phyloP scores from a whole-genome alignment of 1,284 basidiomycete genomes.

The Cutaneotrichosporon cutaneum region DNA sequence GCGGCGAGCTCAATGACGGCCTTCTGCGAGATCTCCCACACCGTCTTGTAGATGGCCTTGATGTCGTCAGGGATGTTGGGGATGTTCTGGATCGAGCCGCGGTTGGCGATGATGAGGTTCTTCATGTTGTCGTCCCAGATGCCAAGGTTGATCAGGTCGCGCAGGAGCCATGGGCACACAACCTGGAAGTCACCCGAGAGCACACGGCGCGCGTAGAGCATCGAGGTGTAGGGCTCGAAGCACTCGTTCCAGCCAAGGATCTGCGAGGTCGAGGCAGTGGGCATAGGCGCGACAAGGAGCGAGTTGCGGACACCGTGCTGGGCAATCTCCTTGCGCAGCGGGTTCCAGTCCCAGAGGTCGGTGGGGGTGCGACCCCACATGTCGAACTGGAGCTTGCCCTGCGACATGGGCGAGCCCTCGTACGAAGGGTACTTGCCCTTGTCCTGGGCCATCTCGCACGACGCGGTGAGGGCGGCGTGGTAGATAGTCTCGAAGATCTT shows the following conservation, averaged over 20 bases:
- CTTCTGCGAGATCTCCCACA: constrained; percentile 99
- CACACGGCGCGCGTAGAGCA: constrained; percentile 99
- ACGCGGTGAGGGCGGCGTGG: constrained; percentile 90
- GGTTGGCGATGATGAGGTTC: constrained; percentile 97
- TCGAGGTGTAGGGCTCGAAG: constrained; percentile 62
- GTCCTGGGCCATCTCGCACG: constrained; percentile 78
- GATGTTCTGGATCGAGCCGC: constrained; percentile 92
- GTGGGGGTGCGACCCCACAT: constrained; percentile 92
- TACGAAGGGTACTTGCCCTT: constrained; percentile 90
- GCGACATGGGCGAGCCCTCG: constrained; percentile 82
- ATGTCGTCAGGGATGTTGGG: constrained; percentile 79
- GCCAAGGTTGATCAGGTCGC: constrained; percentile 91
- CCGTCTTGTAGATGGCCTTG: constrained; percentile 65
- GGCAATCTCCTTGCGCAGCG: constrained; percentile 85
- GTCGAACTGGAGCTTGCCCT: constrained; percentile 91
- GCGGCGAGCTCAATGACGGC: constrained; percentile 96
- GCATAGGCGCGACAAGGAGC: constrained; percentile 94
- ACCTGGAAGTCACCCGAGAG: constrained; percentile 99
- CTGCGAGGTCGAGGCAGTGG: constrained; percentile 97
- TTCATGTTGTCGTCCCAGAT: constrained; percentile 99
- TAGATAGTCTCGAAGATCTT: constrained; percentile 99
- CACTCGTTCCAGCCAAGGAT: constrained; percentile 99
- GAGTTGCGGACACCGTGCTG: constrained; percentile 87
- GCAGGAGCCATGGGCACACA: constrained; percentile 96
- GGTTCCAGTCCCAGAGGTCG: constrained; percentile 91